phyloP scores from a whole-genome alignment of 2,329 filamentous ascomycete genomes.

The Fusarium illudens region DNA sequence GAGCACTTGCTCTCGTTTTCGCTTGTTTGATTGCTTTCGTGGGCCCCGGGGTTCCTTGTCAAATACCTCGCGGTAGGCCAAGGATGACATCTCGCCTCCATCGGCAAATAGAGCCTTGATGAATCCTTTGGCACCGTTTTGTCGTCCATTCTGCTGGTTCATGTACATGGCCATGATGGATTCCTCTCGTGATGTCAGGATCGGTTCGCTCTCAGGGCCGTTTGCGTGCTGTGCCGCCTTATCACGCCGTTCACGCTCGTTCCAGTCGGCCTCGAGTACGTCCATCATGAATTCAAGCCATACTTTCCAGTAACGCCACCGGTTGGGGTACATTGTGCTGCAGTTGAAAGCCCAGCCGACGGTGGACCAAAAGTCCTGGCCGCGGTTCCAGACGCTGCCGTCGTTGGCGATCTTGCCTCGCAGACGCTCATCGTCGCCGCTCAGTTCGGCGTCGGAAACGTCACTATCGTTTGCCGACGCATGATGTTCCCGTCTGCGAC shows the following conservation, averaged over 20 bases:
- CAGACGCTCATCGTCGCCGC: conserved; percentile 62
- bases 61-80: conserved; percentile 72
- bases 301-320: conserved; percentile 83
- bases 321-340: conserved; percentile 72
- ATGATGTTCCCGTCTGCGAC: conserved; percentile 47
- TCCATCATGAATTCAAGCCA: conserved; percentile 86
- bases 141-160: conserved; percentile 54
- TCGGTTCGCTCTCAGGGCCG: conserved; percentile 35
- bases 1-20: conserved; percentile 57
- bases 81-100: conserved; percentile 61
- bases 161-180: conserved; percentile 71
- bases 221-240: conserved; percentile 41
- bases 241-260: conserved; percentile 63
- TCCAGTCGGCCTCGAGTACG: conserved; percentile 76
- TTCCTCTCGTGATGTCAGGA: conserved; percentile 51
- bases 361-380: conserved; percentile 87
- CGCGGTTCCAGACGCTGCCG: conserved; percentile 76
- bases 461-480: conserved; percentile 54
- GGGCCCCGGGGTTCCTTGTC: conserved; percentile 63
- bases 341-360: conserved; percentile 96
- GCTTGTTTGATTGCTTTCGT: conserved; percentile 55
- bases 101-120: conserved; percentile 74
- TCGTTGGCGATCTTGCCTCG: conserved; percentile 68
- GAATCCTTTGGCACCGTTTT: conserved; percentile 61
- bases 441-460: conserved; percentile 52